These are phyloP conservation scores for Trichoderma erinaceum DNA, from an alignment of 495 filamentous ascomycete genomes.

Conservation along the genomic window DNA sequence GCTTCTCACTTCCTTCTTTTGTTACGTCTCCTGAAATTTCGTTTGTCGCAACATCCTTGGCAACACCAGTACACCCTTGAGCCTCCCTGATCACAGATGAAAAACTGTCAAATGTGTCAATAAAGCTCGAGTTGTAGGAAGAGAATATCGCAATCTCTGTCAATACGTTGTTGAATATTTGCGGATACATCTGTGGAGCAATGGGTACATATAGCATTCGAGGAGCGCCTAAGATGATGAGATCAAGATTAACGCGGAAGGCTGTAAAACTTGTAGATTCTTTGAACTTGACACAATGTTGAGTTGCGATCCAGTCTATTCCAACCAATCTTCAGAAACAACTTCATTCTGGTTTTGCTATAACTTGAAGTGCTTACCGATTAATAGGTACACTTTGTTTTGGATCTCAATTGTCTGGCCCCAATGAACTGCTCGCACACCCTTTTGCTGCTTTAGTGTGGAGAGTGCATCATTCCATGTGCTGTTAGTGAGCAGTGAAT, in stretches of 20 bases:
- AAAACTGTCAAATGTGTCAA: not conserved
- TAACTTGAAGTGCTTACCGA: not conserved
- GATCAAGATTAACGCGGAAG: not conserved
- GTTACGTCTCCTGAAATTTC: not conserved
- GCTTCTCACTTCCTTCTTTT: not conserved
- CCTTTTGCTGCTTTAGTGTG: not conserved
- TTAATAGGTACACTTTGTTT: not conserved
- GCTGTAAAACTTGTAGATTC: not conserved
- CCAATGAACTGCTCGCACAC: not conserved
- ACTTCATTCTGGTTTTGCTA: not conserved
- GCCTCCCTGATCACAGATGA: not conserved
- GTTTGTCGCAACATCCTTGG: not conserved
- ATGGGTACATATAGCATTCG: not conserved
- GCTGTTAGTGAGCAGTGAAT: not conserved
- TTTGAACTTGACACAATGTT: not conserved
- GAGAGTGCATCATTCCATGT: not conserved
- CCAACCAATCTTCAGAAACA: not conserved
- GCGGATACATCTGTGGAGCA: not conserved
- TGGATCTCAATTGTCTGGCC: not conserved
- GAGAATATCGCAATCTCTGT: not conserved
- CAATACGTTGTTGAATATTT: not conserved
- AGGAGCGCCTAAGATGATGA: not conserved
- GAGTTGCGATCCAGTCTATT: not conserved
- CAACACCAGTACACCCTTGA: not conserved
- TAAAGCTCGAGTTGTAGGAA: not conserved